phyloP scores from a whole-genome alignment of 208 protist species.

The Leishmania martiniquensis region DNA sequence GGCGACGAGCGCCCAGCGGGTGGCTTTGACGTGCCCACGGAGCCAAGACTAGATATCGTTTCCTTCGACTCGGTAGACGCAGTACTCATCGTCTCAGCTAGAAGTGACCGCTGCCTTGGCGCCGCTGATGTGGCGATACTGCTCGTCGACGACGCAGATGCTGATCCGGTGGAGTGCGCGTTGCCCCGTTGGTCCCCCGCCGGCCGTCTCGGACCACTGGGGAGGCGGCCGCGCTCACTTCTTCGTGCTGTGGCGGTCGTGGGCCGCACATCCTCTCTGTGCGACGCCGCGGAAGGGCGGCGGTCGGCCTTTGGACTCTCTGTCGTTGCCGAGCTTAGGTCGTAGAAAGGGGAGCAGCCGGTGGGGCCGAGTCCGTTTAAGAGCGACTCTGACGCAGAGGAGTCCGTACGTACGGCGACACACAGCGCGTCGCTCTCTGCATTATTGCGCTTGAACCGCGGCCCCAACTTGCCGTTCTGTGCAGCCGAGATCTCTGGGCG shows the following conservation, averaged over 20 bases:
- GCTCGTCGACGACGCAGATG: neutral
- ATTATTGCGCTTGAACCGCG: neutral
- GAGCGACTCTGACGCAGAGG: neutral
- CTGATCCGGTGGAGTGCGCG: neutral
- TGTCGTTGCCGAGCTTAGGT: neutral
- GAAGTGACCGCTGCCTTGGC: neutral
- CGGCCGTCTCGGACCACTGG: neutral
- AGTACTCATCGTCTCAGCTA: neutral
- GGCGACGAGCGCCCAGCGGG: no score
- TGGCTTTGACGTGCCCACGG: neutral
- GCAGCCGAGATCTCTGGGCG: conserved; percentile 4
- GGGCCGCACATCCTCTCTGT: neutral
- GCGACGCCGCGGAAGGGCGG: neutral
- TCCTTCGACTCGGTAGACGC: neutral
- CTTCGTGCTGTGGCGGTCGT: neutral
- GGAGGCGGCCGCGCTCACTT: neutral
- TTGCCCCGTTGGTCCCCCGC: neutral
- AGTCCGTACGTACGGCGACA: neutral
- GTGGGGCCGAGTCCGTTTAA: neutral
- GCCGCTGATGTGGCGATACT: neutral
- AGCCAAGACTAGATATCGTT: neutral
- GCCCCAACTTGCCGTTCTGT: neutral
- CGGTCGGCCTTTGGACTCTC: neutral
- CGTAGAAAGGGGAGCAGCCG: conserved; percentile 9
- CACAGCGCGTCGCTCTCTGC: neutral